Percentiles rank a stretch among this genome's conserved stretches.
phyloP scores from a whole-genome alignment of 2,329 filamentous ascomycete genomes.

The Stachybotrys chlorohalonatus region DNA sequence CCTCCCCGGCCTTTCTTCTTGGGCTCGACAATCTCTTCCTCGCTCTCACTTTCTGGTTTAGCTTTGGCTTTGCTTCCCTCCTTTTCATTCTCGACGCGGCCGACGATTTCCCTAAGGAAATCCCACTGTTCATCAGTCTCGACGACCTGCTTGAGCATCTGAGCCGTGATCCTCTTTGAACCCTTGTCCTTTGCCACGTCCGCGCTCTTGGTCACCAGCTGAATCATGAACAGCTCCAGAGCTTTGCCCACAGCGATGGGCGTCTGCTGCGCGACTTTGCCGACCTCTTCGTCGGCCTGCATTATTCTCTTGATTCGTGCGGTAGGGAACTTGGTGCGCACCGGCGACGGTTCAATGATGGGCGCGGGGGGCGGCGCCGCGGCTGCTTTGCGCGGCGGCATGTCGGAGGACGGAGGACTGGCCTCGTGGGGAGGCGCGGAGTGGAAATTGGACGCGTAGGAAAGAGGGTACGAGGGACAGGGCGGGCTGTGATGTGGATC shows the following conservation, averaged over 20 bases:
- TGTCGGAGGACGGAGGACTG: constrained; percentile 10
- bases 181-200: constrained; percentile 73
- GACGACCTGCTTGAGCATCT: constrained; percentile 87
- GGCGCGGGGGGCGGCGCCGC: constrained; percentile 25
- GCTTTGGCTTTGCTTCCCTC: constrained; percentile 27
- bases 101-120: constrained; percentile 84
- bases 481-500: neutral
- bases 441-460: neutral
- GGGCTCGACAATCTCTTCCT: constrained; percentile 36
- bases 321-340: constrained; percentile 93
- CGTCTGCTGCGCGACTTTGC: constrained; percentile 95
- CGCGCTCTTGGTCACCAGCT: constrained; percentile 80
- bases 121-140: constrained; percentile 87
- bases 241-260: constrained; percentile 94
- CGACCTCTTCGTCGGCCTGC: constrained; percentile 98
- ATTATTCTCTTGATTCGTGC: constrained; percentile 98
- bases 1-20: constrained; percentile 39
- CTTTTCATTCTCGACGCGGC: constrained; percentile 63
- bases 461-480: neutral
- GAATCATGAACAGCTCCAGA: constrained; percentile 95
- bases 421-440: constrained; percentile 4
- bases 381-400: constrained; percentile 24
- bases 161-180: constrained; percentile 81
- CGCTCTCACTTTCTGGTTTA: constrained; percentile 44
- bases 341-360: constrained; percentile 54